Evolutionary conservation across 441 rosid species (phyloP), one percentile per base, ranked within the genome.

Genomic region (Erodium texanum): DNA sequence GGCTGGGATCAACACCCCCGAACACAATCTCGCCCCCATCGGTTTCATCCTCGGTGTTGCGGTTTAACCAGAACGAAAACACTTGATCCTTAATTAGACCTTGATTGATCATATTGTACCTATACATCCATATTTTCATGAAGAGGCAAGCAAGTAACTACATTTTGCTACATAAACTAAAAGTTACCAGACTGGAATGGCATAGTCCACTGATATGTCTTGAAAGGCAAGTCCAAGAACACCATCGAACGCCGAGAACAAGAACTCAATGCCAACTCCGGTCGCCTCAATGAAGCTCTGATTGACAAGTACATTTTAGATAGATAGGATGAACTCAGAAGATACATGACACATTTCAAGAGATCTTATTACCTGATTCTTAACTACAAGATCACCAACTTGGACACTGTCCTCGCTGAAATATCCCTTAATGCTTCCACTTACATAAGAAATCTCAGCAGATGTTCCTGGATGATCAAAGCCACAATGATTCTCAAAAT

Each of bases 1-100:
- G 93, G 0, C 76, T 79, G 18, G 71, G 69, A 68, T 92, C 94
- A 72, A 84, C 81, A 66, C 98, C 92, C 0, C 97, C 96, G 70
- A 92, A 87, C 62, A 92, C 94, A 76, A 92, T 76, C 78, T 92
- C 92, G 3, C 97, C 96, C 67, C 93, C 94, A 18, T 96, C 96
- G 50, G 3, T 4, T 68, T 91, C 94, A 20, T 71, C 79, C 58
- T 29, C 66, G 14, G 78, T 83, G 14, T 73, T 68, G 0, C 85
- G 82, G 78, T 82, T 88, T 38, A 92, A 80, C 94, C 94, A 92
- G 78, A 89, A 85, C 22, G 93, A 92, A 80, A 89, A 89, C 19
- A 87, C 81, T 2, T 84, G 75, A 0, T 87, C 89, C 1, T 48
- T 62, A 66, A 92, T 76, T 14, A 86, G 86, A 19, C 68, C 81